phyloP scores from a whole-genome alignment of 768 basidiomycete genomes.

The Hypsizygus marmoreus region DNA sequence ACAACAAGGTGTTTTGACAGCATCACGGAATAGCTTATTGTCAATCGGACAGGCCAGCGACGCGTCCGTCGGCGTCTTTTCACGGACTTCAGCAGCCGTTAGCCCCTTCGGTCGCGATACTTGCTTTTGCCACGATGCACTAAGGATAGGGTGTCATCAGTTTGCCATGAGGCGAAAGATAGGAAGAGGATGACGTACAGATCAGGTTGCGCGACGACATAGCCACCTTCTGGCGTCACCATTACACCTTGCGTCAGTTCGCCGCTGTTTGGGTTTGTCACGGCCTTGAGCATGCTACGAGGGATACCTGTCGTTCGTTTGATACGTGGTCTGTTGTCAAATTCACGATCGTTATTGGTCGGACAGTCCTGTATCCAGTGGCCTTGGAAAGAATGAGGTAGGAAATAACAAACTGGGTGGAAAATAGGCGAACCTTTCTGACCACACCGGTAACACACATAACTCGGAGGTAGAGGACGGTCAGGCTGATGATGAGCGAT shows the following conservation, averaged over 20 bases:
- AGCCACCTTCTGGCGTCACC: slow-evolving; percentile 98
- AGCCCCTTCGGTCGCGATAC: slow-evolving; percentile 76
- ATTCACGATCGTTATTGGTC: slow-evolving; percentile 94
- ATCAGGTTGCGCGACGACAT: slow-evolving; percentile 96
- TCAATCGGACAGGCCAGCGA: slow-evolving; percentile 88
- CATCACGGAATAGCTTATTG: slow-evolving; percentile 90
- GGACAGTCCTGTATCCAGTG: slow-evolving; percentile 99
- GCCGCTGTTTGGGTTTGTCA: slow-evolving; percentile 78
- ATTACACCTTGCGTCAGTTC: slow-evolving; percentile 86
- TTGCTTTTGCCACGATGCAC: slow-evolving; percentile 95
- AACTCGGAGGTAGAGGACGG: slow-evolving; percentile 86
- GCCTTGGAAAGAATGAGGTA: slow-evolving; percentile 49
- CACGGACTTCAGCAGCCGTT: slow-evolving; percentile 87
- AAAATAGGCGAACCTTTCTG: slow-evolving; percentile 75
- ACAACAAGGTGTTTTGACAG: slow-evolving; percentile 96
- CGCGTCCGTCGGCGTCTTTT: slow-evolving; percentile 76
- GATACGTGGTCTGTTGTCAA: slow-evolving; percentile 91
- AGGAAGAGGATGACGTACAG: slow-evolving; percentile 66
- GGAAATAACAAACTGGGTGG: background rate
- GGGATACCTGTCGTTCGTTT: slow-evolving; percentile 99
- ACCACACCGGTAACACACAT: slow-evolving; percentile 98
- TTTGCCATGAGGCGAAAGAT: background rate
- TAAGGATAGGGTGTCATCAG: slow-evolving; percentile 27
- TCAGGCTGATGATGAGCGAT: slow-evolving; percentile 57
- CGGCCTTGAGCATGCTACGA: slow-evolving; percentile 94